Conservation (phyloP, 345 rosid species). For the Brassica juncea region DNA sequence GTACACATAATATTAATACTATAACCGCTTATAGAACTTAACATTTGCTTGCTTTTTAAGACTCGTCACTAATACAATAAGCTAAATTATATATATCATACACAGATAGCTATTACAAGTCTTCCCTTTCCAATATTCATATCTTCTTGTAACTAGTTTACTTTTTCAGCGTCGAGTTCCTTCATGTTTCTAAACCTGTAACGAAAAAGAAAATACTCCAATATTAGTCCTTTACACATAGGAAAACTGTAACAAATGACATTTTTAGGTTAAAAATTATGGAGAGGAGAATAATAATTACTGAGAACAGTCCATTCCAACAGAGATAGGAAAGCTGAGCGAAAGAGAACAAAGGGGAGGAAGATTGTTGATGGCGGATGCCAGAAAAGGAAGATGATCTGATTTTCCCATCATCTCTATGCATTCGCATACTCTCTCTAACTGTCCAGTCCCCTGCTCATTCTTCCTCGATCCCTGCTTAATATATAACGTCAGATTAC, state of each 20-base stretch:
- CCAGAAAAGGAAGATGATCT: constrained; percentile 37
- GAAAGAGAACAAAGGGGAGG: constrained; percentile 40
- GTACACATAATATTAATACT: no score
- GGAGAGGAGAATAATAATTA: constrained; percentile 13
- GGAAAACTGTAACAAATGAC: neutral
- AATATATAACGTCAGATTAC: neutral
- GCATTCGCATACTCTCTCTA: constrained; percentile 43
- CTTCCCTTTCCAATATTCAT: neutral
- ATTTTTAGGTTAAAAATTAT: neutral
- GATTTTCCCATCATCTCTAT: constrained; percentile 44
- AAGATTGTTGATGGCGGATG: constrained; percentile 25
- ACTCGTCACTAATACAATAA: neutral
- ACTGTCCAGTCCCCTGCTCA: neutral
- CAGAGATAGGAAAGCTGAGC: constrained; percentile 51
- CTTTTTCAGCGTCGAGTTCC: neutral
- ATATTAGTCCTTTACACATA: neutral
- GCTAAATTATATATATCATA: neutral
- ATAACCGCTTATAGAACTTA: no score
- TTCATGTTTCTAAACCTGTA: constrained; percentile 34
- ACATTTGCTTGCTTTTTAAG: neutral
- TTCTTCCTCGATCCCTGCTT: neutral
- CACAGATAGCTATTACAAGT: constrained; percentile 14
- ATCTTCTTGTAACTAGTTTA: neutral
- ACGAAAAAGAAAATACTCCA: neutral
- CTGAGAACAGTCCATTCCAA: constrained; percentile 46